Base-by-base conservation (phyloP, 805 yeast genomes). In the Zygotorulaspora sp. region DNA sequence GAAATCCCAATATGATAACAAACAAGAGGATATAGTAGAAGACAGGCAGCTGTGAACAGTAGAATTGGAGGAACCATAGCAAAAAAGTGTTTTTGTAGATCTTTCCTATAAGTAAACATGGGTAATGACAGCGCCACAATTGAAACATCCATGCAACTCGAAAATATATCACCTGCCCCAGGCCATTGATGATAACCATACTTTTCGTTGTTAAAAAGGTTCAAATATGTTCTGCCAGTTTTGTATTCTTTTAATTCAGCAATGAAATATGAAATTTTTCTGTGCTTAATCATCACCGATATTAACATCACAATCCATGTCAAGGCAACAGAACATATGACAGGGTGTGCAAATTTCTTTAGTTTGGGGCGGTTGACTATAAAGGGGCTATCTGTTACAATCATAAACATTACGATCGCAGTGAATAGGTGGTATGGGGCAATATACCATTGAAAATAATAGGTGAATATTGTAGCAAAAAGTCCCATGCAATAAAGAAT, bases 101-200 rank as follows among this genome's bases (percentile, higher is more conserved):
- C 94, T 11, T 61, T 61, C 34, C 92, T 62, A 59, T 82, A 83
- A 6, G 82, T 74, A 58, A 72, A 84, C 86, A 84, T 81, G 3
- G 95, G 88, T 35, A 84, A 62, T 15, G 89, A 74, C 29, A 84
- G 66, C 1, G 90, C 75, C 1, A 82, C 88, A 58, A 84, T 84
- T 2, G 87, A 75, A 6, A 82, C 72, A 51, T 83, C 92, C 82
- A 84, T 79, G 47, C 83, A 58, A 0, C 88, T 72, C 5, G 78
- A 57, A 26, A 84, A 67, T 12, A 84, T 66, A 53, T 84, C 94
- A 2, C 95, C 95, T 10, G 89, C 84, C 0, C 95, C 95, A 1
- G 94, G 92, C 73, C 77, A 72, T 14, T 59, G 54, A 3, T 55
- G 48, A 37, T 52, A 49, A 14, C 52, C 52, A 36, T 45, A 43